Evolutionary conservation across 2,329 filamentous ascomycete species (phyloP).

Genomic region (Hypoxylon sp.): DNA sequence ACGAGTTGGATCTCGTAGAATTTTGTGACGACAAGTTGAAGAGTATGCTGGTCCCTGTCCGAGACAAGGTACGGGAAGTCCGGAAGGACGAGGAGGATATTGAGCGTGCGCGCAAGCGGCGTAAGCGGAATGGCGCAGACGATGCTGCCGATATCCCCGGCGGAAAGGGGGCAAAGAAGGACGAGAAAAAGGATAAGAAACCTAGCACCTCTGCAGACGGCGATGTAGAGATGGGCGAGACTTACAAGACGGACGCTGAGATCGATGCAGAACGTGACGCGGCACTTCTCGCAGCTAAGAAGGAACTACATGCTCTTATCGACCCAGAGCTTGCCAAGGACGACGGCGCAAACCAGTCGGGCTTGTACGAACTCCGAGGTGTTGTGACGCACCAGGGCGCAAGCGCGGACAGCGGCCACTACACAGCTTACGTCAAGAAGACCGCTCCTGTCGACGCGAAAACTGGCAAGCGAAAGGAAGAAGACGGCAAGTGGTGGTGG

Average conservation of each 20-base stretch:
- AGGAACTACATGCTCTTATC: slow-evolving; percentile 85
- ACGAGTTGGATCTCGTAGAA: slow-evolving; percentile 91
- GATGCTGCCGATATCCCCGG: slow-evolving; percentile 62
- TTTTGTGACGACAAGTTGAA: slow-evolving; percentile 94
- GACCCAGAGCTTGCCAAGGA: slow-evolving; percentile 80
- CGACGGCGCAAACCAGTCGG: slow-evolving; percentile 89
- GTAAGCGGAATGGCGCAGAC: slow-evolving; percentile 74
- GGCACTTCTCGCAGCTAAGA: slow-evolving; percentile 83
- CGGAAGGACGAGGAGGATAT: slow-evolving; percentile 95
- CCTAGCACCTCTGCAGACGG: slow-evolving; percentile 65
- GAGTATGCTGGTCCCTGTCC: slow-evolving; percentile 86
- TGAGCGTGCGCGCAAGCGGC: slow-evolving; percentile 90
- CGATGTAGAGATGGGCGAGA: slow-evolving; percentile 79
- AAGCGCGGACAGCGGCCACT: slow-evolving; percentile 96
- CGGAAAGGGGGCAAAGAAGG: slow-evolving; percentile 65
- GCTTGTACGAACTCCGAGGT: slow-evolving; percentile 92
- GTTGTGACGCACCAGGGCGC: slow-evolving; percentile 97
- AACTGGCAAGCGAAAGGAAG: slow-evolving; percentile 81
- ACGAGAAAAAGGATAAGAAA: slow-evolving; percentile 56
- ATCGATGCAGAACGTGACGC: slow-evolving; percentile 87
- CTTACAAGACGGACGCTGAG: slow-evolving; percentile 93
- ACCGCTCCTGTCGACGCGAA: slow-evolving; percentile 77
- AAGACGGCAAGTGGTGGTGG: slow-evolving; percentile 99
- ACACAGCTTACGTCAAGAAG: slow-evolving; percentile 98
- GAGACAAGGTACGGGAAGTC: slow-evolving; percentile 95